Percentiles rank a stretch among this genome's conserved stretches.
Evolutionary conservation across 495 filamentous ascomycete genomes (phyloP).

Genomic region (Penicillium taxi): DNA sequence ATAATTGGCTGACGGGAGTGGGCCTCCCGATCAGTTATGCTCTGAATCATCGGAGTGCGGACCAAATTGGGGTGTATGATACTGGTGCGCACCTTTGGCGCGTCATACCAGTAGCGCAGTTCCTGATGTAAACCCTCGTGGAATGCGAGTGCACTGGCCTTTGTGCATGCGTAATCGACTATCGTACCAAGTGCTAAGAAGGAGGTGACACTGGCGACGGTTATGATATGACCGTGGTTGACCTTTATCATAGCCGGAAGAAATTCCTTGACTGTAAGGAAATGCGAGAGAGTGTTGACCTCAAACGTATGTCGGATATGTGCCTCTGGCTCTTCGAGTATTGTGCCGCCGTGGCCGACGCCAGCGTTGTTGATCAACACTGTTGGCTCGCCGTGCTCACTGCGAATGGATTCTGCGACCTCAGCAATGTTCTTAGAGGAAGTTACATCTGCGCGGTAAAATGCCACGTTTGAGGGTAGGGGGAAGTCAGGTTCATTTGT

Average conservation of each 20-base stretch:
- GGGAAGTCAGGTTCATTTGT: slow-evolving; percentile 30
- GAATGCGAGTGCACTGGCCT: slow-evolving; percentile 49
- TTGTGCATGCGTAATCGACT: slow-evolving; percentile 49
- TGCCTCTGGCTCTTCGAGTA: slow-evolving; percentile 40
- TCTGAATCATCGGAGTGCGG: slow-evolving; percentile 38
- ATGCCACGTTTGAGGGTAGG: slow-evolving; percentile 33
- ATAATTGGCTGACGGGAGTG: slow-evolving; percentile 34
- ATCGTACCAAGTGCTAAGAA: slow-evolving; percentile 44
- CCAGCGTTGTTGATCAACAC: slow-evolving; percentile 59
- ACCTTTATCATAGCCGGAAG: slow-evolving; percentile 51
- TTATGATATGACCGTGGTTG: slow-evolving; percentile 55
- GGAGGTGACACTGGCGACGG: slow-evolving; percentile 47
- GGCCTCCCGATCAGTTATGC: slow-evolving; percentile 28
- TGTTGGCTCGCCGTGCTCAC: slow-evolving; percentile 40
- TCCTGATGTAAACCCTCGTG: slow-evolving; percentile 45
- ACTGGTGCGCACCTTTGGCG: slow-evolving; percentile 37
- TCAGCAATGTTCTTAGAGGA: slow-evolving; percentile 35
- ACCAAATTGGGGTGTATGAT: slow-evolving; percentile 41
- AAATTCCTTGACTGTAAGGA: slow-evolving; percentile 51
- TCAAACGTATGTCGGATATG: slow-evolving; percentile 45
- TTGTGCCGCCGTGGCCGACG: slow-evolving; percentile 36
- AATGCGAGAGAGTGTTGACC: slow-evolving; percentile 55
- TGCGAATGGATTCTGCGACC: slow-evolving; percentile 39
- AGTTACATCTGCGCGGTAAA: slow-evolving; percentile 49
- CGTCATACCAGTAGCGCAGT: slow-evolving; percentile 34